Evolutionary conservation across 805 yeast species (phyloP).

Genomic region (Komagataella phaffii): DNA sequence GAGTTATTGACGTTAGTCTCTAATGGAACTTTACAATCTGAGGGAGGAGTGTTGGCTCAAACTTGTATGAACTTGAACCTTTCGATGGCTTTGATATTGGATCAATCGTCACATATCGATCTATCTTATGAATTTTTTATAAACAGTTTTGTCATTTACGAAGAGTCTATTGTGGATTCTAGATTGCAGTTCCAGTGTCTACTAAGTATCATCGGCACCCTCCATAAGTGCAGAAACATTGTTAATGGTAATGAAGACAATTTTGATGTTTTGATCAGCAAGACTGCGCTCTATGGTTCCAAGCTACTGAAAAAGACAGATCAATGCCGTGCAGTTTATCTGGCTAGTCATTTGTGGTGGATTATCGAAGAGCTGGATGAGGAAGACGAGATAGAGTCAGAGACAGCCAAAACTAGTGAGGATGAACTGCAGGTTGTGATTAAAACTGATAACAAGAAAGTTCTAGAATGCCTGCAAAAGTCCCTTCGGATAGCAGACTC

Average conservation of each 20-base stretch:
- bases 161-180: conserved; percentile 40
- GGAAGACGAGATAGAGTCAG: conserved; percentile 20
- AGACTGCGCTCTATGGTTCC: conserved; percentile 79
- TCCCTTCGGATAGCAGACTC: conserved; percentile 86
- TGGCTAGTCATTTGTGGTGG: conserved; percentile 92
- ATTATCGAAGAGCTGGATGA: conserved; percentile 50
- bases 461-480: conserved; percentile 82
- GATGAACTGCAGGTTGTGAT: conserved; percentile 10
- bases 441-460: conserved; percentile 46
- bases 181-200: conserved; percentile 35
- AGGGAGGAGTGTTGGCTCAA: conserved; percentile 8
- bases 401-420: conserved; percentile 3
- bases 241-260: conserved; percentile 32
- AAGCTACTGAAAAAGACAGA: conserved; percentile 84
- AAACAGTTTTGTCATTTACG: conserved; percentile 78
- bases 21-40: conserved; percentile 9
- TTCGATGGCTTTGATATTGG: conserved; percentile 64
- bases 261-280: conserved; percentile 72
- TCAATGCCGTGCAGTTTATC: conserved; percentile 83
- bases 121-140: conserved; percentile 80
- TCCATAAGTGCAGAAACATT: conserved; percentile 28
- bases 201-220: conserved; percentile 29
- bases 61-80: conserved; percentile 36
- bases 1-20: conserved; percentile 38
- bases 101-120: conserved; percentile 57